Conservation (phyloP, 2,329 filamentous ascomycete genomes). For the Nemania diffusa region DNA sequence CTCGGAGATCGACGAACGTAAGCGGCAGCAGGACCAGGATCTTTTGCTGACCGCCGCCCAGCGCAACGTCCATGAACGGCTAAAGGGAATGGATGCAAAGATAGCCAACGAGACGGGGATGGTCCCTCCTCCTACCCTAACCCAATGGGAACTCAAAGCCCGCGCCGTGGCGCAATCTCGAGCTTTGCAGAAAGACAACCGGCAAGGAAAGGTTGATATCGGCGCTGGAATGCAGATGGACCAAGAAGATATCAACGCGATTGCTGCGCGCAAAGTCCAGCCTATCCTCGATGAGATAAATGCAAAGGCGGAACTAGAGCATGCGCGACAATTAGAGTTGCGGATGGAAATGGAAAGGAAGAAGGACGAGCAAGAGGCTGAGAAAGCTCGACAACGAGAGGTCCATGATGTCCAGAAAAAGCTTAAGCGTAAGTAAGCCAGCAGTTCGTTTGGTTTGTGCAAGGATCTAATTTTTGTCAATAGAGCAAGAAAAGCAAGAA, state of each 20-base stretch:
- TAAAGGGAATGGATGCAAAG: slow-evolving; percentile 84
- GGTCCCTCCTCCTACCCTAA: slow-evolving; percentile 72
- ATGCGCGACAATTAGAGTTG: slow-evolving; percentile 71
- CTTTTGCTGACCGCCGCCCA: slow-evolving; percentile 81
- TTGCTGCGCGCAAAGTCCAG: slow-evolving; percentile 80
- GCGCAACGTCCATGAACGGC: slow-evolving; percentile 82
- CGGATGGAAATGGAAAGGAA: slow-evolving; percentile 72
- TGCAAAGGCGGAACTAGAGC: slow-evolving; percentile 77
- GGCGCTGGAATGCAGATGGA: slow-evolving; percentile 85
- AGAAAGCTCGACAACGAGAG: slow-evolving; percentile 63
- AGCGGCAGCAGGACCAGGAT: slow-evolving; percentile 79
- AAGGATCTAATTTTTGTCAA: slow-evolving; percentile 34
- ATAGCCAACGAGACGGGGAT: slow-evolving; percentile 81
- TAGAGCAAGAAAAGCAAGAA: slow-evolving; percentile 62
- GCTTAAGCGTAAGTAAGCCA: slow-evolving; percentile 64
- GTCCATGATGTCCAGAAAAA: slow-evolving; percentile 64
- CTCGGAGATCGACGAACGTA: slow-evolving; percentile 75
- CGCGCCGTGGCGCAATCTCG: slow-evolving; percentile 74
- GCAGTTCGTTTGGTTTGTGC: background rate
- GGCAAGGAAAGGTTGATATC: slow-evolving; percentile 70
- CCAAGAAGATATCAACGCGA: slow-evolving; percentile 79
- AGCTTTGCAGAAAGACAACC: slow-evolving; percentile 67
- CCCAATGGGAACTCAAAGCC: slow-evolving; percentile 83
- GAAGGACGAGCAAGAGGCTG: slow-evolving; percentile 65
- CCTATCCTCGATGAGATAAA: slow-evolving; percentile 88